Evolutionary conservation across 1,139 yeast genomes (phyloP), one percentile per base, ranked within the genome.

Genomic region (Scheffersomyces titani): DNA sequence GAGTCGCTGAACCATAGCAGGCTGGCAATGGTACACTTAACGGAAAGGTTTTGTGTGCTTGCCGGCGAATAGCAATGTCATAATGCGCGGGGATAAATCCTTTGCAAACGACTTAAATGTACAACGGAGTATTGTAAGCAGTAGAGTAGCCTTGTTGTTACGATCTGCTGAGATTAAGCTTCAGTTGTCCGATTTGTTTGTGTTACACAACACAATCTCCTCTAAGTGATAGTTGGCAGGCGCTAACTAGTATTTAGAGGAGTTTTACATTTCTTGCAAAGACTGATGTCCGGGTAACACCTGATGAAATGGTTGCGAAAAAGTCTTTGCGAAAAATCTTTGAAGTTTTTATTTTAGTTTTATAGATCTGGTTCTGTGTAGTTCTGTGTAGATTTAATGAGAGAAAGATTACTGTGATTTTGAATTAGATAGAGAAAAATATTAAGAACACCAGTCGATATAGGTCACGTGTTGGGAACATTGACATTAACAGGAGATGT

Each of bases 81-180:
- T 63, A 62, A 67, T 72, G 74, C 70, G 73, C 72, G 76, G 71
- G 76, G 76, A 71, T 70, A 70, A 71, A 72, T 73, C 76, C 71
- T 70, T 70, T 71, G 76, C 75, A 73, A 69, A 74, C 78, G 77
- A 74, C 78, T 74, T 73, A 70, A 67, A 69, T 73, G 77, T 74
- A 71, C 78, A 75, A 73, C 78, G 74, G 75, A 74, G 77, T 73
- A 73, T 74, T 74, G 77, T 72, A 74, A 73, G 78, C 75, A 74
- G 78, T 71, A 74, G 78, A 75, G 78, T 74, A 74, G 78, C 77
- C 78, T 73, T 74, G 77, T 74, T 74, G 78, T 73, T 74, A 73
- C 78, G 78, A 74, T 74, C 78, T 74, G 75, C 77, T 74, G 78
- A 73, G 78, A 74, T 73, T 73, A 69, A 71, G 75, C 76, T 72